Conservation (phyloP, 805 yeast genomes). For the Kuraishia capsulata region DNA sequence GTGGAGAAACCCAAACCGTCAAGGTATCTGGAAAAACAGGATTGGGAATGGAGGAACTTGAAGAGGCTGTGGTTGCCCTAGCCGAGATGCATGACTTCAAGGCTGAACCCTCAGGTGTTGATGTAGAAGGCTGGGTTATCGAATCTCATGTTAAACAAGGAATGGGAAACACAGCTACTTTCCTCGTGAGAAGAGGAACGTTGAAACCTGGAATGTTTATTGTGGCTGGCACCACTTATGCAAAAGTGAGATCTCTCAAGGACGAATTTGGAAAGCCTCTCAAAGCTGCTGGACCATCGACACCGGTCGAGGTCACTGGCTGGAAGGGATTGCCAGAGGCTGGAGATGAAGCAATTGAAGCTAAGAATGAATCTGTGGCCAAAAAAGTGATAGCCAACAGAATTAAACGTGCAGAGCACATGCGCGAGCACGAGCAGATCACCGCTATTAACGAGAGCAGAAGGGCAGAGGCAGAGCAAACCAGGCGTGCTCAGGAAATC, state of each 20-base stretch:
- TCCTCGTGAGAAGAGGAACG: conserved; percentile 72
- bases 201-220: conserved; percentile 61
- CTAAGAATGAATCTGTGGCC: conserved; percentile 63
- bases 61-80: conserved; percentile 78
- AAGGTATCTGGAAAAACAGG: conserved; percentile 87
- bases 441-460: conserved; percentile 65
- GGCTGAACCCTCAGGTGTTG: conserved; percentile 42
- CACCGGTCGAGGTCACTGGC: conserved; percentile 86
- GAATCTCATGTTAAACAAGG: conserved; percentile 81
- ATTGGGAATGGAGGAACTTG: conserved; percentile 78
- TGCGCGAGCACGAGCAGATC: conserved; percentile 55
- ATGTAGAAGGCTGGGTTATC: conserved; percentile 79
- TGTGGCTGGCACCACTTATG: conserved; percentile 81
- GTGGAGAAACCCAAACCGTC: conserved; percentile 91
- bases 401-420: conserved; percentile 37
- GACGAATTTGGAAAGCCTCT: conserved; percentile 64
- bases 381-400: conserved; percentile 68
- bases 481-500: conserved; percentile 41
- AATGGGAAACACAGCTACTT: conserved; percentile 79
- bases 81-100: conserved; percentile 77
- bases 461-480: conserved; percentile 40
- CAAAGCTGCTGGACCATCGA: conserved; percentile 70
- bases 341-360: conserved; percentile 78
- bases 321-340: conserved; percentile 93
- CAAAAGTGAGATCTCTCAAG: conserved; percentile 71